These are phyloP conservation scores for Blastobotrys serpentis DNA, from an alignment of 1,139 yeast species.

Conservation along the genomic window DNA sequence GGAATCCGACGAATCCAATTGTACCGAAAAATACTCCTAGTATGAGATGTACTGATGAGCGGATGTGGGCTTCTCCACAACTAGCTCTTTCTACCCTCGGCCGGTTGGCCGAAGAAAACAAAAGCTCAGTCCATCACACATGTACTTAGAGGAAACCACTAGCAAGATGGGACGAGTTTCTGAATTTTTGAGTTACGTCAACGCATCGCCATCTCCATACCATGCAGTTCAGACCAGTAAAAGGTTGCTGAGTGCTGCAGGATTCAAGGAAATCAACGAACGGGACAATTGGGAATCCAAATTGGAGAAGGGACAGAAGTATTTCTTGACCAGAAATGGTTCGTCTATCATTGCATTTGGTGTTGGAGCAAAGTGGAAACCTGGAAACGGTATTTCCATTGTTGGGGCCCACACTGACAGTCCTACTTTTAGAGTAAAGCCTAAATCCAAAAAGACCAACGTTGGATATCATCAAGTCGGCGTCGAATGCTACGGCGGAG, in stretches of 20 bases:
- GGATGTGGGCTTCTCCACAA: too few relatives aligned
- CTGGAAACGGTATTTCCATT: conserved; percentile 84
- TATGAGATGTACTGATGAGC: not conserved
- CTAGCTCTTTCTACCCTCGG: too few relatives aligned
- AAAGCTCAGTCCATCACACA: not conserved
- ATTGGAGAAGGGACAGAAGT: conserved; percentile 59
- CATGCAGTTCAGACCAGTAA: conserved; percentile 80
- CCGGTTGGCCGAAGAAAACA: too few relatives aligned
- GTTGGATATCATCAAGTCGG: conserved; percentile 90
- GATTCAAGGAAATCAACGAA: conserved; percentile 73
- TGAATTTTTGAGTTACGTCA: conserved; percentile 75
- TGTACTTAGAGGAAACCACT: conserved; percentile 1
- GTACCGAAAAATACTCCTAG: not conserved
- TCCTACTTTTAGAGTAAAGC: conserved; percentile 87
- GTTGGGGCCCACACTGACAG: conserved; percentile 96
- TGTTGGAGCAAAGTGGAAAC: conserved; percentile 67
- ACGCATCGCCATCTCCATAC: conserved; percentile 89
- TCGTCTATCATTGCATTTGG: conserved; percentile 87
- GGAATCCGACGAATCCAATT: not conserved
- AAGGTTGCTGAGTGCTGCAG: conserved; percentile 52
- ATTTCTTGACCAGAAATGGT: conserved; percentile 61
- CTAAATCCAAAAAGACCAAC: conserved; percentile 62
- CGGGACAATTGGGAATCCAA: conserved; percentile 68
- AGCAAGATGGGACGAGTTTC: not conserved
- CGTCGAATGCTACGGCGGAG: conserved; percentile 94